Conservation (phyloP, 305 asterid genomes). For the Fraxinus baroniana region DNA sequence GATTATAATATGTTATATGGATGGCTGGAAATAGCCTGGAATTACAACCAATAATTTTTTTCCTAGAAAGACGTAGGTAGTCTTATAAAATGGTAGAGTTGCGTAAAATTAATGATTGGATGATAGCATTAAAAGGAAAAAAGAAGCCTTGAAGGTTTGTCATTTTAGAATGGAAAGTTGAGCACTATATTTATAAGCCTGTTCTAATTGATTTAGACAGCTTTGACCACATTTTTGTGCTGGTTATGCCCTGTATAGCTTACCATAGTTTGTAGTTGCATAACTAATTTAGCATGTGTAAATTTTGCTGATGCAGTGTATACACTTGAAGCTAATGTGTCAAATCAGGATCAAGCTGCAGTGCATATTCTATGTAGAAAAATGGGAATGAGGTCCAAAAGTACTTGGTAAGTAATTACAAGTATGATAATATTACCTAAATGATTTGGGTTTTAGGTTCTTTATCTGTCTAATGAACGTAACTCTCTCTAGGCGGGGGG, state of each 20-base stretch:
- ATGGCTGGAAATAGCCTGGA: background rate
- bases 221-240: background rate
- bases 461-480: conserved; percentile 15
- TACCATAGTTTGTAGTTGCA: background rate
- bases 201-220: background rate
- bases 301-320: conserved; percentile 48
- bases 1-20: background rate
- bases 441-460: conserved; percentile 11
- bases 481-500: conserved; percentile 51
- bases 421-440: conserved; percentile 14
- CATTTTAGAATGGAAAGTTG: background rate
- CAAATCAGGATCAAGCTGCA: conserved; percentile 57
- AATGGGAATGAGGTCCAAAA: conserved; percentile 76
- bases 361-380: conserved; percentile 65
- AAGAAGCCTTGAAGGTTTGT: background rate
- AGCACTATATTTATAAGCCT: background rate
- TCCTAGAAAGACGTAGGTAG: background rate
- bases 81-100: background rate
- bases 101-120: background rate
- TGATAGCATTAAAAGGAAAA: background rate
- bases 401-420: conserved; percentile 60
- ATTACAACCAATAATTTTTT: background rate
- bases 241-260: background rate
- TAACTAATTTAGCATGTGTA: background rate
- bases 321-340: conserved; percentile 55